Base-by-base conservation (phyloP, 164 flowering plant species). In the Stephania japonica region DNA sequence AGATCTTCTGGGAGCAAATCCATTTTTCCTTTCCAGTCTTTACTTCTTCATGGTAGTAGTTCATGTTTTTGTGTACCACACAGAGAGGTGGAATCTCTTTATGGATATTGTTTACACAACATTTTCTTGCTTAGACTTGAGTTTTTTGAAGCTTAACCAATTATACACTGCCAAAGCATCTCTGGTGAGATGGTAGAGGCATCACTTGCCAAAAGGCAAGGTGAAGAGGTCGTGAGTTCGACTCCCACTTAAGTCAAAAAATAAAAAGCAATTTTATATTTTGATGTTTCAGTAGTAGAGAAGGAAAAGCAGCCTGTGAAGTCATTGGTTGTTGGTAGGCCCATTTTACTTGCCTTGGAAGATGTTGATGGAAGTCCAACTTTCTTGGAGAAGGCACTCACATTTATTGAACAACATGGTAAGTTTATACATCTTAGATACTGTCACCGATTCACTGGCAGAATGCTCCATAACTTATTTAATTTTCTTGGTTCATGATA, bases 311-410 rank as follows among this genome's bases (percentile, higher is more conserved):
- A 42, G 75, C 84, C 87, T 44, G 69, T 32, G 62, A 88, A 86
- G 80, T 83, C 88, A 62, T 50, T 79, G 67, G 88, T 92, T 66
- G 69, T 87, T 75, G 94, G 98, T 43, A 80, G 90, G 79, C 96
- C 98, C 44, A 80, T 92, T 78, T 83, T 92, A 74, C 93, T 89
- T 80, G 98, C 94, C 73, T 76, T 92, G 78, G 96, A 92, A 82
- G 96, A 92, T 72, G 81, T 85, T 77, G 98, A 92, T 83, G 98
- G 98, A 68, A 26, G 85, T 73, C 98, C 98, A 73, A 88, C 98
- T 42, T 91, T 92, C 79, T 75, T 92, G 86, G 98, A 92, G 74
- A 92, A 92, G 78, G 96, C 98, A 38, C 91, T 92, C 53, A 81
- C 80, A 67, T 92, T 87, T 77, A 73, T 91, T 44, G 98, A 92